Evolutionary conservation across 106 monocot genomes (phyloP).

Genomic region (Dioscorea alata): DNA sequence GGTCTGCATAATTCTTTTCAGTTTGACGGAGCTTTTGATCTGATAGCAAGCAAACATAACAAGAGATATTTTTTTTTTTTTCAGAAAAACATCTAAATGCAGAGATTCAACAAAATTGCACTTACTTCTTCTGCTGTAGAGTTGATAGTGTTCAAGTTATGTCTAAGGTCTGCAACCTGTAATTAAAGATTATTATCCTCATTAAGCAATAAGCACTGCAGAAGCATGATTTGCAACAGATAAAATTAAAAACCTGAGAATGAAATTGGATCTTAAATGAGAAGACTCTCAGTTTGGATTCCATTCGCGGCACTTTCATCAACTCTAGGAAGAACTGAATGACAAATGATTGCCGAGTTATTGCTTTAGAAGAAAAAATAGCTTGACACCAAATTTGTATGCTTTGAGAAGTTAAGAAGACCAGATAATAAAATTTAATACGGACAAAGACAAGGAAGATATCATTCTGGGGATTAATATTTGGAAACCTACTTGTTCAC

Average conservation of each 20-base stretch:
- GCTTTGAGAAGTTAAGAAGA: no score
- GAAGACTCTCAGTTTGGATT: conserved; percentile 87
- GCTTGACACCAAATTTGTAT: no score
- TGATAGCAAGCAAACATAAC: conserved; percentile 8
- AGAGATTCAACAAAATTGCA: not conserved
- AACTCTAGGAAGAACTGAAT: conserved; percentile 80
- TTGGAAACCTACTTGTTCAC: conserved; percentile 61
- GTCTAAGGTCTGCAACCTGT: conserved; percentile 67
- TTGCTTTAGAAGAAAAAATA: no score
- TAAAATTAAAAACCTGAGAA: conserved; percentile 45
- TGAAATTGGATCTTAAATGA: conserved; percentile 90
- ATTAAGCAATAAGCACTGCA: no score
- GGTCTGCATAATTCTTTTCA: conserved; percentile 96
- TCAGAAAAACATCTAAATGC: not conserved
- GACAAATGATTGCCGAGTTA: not conserved
- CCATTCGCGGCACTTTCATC: conserved; percentile 93
- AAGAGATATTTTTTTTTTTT: no score
- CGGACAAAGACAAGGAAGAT: no score
- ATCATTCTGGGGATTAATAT: no score
- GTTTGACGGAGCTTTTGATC: conserved; percentile 73
- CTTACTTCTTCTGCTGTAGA: conserved; percentile 66
- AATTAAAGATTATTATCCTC: not conserved
- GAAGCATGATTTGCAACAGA: not conserved
- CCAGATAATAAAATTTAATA: no score
- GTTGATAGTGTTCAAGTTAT: conserved; percentile 67